Evolutionary conservation across 345 rosid species (phyloP), one percentile per base, ranked within the genome.

Genomic region (Ailanthus altissimus): DNA sequence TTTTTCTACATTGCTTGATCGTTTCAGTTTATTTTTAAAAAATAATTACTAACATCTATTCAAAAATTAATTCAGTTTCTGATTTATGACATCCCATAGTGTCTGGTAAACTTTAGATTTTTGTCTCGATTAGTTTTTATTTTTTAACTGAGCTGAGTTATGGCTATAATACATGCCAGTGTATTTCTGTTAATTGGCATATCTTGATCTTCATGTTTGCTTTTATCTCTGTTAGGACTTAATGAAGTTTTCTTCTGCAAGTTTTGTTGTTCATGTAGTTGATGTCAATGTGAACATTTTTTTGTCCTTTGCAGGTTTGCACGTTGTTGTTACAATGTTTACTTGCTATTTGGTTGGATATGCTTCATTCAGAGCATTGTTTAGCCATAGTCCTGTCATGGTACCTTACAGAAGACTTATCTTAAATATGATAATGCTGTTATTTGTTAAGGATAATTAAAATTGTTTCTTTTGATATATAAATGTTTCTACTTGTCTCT

Each of bases 291-390:
- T 47, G 36, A 5, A 72, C 38, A 15, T 75, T n/a, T 46, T n/a
- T 18, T n/a, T 3, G 45, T 32, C 15, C 4, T 70, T 6, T 36
- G 75, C 91, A 93, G 99, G 99, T 76, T 80, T 93, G 57, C 98
- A 96, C 67, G 99, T 96, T 28, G 93, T 78, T 58, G 86, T 93
- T 75, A 90, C 70, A 21, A 96, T 96, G 99, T 96, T 96, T 79
- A 90, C 99, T 66, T 96, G 99, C n/a, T 93, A 96, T 85, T 79
- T 96, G 84, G 84, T 92, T 75, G 98, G 97, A 63, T 91, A 89
- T 82, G 83, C 84, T 49, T 81, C 98, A 36, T 95, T 95, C 84
- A 88, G 97, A 86, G 99, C 97, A 62, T 80, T 95, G 75, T 95
- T 95, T 69, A 83, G 89, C 84, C 93, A 81, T 78, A 91, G 81